phyloP scores from a whole-genome alignment of 2,329 filamentous ascomycete genomes.

The Alternaria longipes region DNA sequence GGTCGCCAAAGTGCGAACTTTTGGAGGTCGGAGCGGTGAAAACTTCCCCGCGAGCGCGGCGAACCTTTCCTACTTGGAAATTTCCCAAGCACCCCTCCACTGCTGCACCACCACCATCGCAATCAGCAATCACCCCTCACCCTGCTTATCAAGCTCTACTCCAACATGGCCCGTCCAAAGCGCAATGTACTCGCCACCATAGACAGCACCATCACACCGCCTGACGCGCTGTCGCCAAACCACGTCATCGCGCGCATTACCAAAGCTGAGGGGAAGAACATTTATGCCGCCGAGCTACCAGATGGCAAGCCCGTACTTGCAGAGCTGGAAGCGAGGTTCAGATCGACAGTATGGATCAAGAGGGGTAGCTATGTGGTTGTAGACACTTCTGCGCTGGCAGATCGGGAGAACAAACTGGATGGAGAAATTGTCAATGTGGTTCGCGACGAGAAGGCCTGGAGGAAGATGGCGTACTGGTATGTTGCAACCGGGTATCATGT shows the following conservation, averaged over 20 bases:
- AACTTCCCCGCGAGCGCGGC: conserved; percentile 21
- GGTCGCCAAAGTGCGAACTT: conserved; percentile 18
- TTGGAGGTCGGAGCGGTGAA: conserved; percentile 8
- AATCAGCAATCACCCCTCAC: neutral
- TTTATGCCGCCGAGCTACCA: conserved; percentile 82
- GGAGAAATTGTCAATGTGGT: conserved; percentile 96
- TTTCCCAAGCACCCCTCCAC: conserved; percentile 19
- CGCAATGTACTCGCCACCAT: conserved; percentile 80
- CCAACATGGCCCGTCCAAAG: conserved; percentile 75
- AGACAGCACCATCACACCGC: conserved; percentile 71
- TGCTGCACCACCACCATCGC: neutral
- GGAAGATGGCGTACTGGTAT: conserved; percentile 85
- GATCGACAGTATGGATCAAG: conserved; percentile 93
- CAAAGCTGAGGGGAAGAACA: conserved; percentile 86
- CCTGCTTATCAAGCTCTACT: neutral
- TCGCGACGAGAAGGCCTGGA: conserved; percentile 88
- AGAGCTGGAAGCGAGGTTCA: conserved; percentile 85
- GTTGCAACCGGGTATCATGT: conserved; percentile 29
- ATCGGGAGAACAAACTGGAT: conserved; percentile 76
- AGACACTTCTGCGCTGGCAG: conserved; percentile 72
- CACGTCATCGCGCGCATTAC: conserved; percentile 78
- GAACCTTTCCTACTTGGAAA: conserved; percentile 14
- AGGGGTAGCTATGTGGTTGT: conserved; percentile 87
- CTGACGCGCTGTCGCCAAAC: conserved; percentile 61
- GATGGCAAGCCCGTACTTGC: conserved; percentile 71